These are phyloP conservation scores for Escovopsis weberi DNA, from an alignment of 2,329 filamentous ascomycete genomes.

Conservation along the genomic window DNA sequence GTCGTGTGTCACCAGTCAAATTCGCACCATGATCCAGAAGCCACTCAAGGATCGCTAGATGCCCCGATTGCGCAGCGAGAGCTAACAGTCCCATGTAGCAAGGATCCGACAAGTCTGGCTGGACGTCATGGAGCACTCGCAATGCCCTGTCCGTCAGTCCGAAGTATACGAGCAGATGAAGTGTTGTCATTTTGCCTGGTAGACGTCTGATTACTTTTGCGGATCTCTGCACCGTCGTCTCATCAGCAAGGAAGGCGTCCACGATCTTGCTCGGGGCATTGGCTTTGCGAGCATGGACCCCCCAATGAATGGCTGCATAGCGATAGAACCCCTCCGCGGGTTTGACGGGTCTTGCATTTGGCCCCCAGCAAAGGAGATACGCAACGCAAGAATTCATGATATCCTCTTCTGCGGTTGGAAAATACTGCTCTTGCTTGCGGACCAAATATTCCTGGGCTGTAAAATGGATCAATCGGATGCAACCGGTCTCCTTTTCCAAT, in stretches of 20 bases:
- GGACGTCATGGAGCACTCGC: too few species aligned
- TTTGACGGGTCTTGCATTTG: not conserved
- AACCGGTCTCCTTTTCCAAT: slow-evolving; percentile 20
- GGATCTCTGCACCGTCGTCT: not conserved
- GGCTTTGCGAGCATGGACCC: not conserved
- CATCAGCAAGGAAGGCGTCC: not conserved
- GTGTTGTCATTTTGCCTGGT: not conserved
- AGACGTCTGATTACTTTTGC: not conserved
- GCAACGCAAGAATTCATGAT: not conserved
- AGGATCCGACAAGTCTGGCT: too few species aligned
- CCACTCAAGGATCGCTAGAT: too few species aligned
- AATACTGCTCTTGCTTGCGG: not conserved
- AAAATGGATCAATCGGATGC: slow-evolving; percentile 27
- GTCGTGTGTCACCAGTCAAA: too few species aligned
- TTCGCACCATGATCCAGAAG: too few species aligned
- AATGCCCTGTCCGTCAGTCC: not conserved
- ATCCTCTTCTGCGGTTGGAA: not conserved
- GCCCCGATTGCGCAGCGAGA: too few species aligned
- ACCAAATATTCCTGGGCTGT: slow-evolving; percentile 29
- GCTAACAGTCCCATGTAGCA: too few species aligned
- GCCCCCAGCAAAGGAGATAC: not conserved
- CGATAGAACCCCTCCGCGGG: not conserved
- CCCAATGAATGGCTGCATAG: not conserved
- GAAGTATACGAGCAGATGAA: not conserved
- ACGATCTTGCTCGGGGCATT: not conserved